Evolutionary conservation across 1,284 basidiomycete species (phyloP).

Genomic region (Malassezia brasiliensis): DNA sequence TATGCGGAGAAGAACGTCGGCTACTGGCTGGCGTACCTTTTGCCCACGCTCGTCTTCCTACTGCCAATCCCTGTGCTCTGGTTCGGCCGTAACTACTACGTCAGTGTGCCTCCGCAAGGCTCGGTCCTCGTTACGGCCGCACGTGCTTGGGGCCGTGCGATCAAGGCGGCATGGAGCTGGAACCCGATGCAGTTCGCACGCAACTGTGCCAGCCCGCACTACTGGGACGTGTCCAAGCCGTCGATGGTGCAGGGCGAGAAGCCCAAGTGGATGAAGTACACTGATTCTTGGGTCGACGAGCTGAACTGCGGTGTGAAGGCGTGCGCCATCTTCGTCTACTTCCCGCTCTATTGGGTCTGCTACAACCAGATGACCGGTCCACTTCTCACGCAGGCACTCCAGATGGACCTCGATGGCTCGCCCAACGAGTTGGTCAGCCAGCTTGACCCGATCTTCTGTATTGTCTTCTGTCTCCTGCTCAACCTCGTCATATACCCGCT

Average conservation of each 20-base stretch:
- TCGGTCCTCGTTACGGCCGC: slow-evolving; percentile 60
- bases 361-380: slow-evolving; percentile 58
- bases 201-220: slow-evolving; percentile 54
- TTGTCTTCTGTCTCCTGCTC: slow-evolving; percentile 51
- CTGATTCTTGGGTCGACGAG: slow-evolving; percentile 63
- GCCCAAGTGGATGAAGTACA: slow-evolving; percentile 51
- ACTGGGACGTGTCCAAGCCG: slow-evolving; percentile 72
- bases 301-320: slow-evolving; percentile 71
- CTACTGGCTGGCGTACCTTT: slow-evolving; percentile 50
- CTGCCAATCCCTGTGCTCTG: slow-evolving; percentile 60
- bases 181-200: slow-evolving; percentile 43
- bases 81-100: slow-evolving; percentile 60
- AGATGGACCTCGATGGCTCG: slow-evolving; percentile 56
- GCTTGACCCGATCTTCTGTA: slow-evolving; percentile 60
- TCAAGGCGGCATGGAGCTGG: slow-evolving; percentile 45
- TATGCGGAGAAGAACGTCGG: slow-evolving; percentile 50
- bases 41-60: slow-evolving; percentile 51
- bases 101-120: slow-evolving; percentile 62
- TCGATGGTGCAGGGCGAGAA: slow-evolving; percentile 42
- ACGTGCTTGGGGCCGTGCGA: slow-evolving; percentile 40
- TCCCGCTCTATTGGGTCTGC: slow-evolving; percentile 51
- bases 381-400: slow-evolving; percentile 54
- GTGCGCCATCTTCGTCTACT: slow-evolving; percentile 71
- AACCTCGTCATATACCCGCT: slow-evolving; percentile 60
- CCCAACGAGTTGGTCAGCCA: slow-evolving; percentile 75